Evolutionary conservation across 2,329 filamentous ascomycete species (phyloP).

Genomic region (Ophiostoma ulmi): DNA sequence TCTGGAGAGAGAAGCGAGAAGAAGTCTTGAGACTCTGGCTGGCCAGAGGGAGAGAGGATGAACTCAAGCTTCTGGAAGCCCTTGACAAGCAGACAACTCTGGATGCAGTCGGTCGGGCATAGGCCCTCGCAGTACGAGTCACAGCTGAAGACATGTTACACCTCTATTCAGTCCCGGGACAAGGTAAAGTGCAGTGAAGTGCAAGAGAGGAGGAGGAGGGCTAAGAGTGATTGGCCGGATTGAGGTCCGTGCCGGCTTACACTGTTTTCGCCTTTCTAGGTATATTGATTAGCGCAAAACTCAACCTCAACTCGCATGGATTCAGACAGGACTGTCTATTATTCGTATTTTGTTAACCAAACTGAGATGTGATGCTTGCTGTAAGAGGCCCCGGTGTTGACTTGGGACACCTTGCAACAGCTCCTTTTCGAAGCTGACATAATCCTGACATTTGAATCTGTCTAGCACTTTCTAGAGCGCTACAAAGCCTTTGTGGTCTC

Average conservation of each 20-base stretch:
- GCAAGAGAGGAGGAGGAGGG: background rate
- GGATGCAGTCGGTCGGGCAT: background rate
- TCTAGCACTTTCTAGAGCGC: too few relatives aligned
- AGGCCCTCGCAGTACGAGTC: background rate
- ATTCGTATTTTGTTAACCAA: background rate
- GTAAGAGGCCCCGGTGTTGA: background rate
- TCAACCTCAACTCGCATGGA: too few relatives aligned
- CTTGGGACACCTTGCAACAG: background rate
- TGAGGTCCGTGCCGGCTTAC: background rate
- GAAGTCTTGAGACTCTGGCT: background rate
- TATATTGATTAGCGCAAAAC: too few relatives aligned
- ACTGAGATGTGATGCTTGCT: background rate
- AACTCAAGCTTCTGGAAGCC: constrained; percentile 1
- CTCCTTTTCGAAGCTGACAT: background rate
- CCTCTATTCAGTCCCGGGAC: background rate
- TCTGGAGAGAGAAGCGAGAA: background rate
- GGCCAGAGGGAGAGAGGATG: background rate
- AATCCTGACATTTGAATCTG: background rate
- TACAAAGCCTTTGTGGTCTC: too few relatives aligned
- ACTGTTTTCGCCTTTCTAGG: background rate
- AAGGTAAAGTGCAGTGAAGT: background rate
- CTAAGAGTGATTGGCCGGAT: background rate
- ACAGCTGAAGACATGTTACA: constrained; percentile 1
- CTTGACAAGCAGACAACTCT: background rate
- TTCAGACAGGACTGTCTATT: too few relatives aligned